Evolutionary conservation across 1,139 yeast species (phyloP), one percentile per base, ranked within the genome.

Genomic region (Lodderomyces margitis): DNA sequence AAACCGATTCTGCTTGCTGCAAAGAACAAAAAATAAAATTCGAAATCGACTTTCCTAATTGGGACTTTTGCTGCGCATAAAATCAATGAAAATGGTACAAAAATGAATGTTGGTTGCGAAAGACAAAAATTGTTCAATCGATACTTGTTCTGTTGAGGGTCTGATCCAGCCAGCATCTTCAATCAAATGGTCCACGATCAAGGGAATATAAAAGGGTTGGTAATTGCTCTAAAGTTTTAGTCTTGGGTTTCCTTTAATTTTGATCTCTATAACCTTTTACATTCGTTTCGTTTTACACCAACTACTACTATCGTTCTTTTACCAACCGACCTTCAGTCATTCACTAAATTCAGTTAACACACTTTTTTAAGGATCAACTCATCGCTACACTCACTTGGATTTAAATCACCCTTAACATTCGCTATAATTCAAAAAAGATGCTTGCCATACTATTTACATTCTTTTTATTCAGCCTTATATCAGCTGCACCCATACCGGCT

Each of bases 401-500:
- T 30, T 4, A 21, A 24, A n/a, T 23, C 37, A 19, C 33, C 31
- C 8, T 20, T 5, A 25, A 43, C 36, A 23, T n/a, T 43, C 40
- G 37, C 34, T 40, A 34, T 24, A 16, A 27, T 12, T 11, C n/a
- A 16, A 17, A 10, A 35, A 24, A 38, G 10, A 44, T 44, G 45
- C 21, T 42, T 30, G 37, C 38, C 17, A 41, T 41, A 36, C 33
- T 47, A 41, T 30, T 58, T 42, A 51, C 56, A 43, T 52, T 59
- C 36, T 46, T 56, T 44, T 48, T 55, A 5, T 21, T 58, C 4
- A 59, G 59, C 33, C 40, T 58, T 21, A 57, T 57, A 8, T 17
- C 48, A 7, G 68, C 74, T 9, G 60, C 64, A 17, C 75, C 77
- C 4, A 49, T 60, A 27, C 73, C 64, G 25, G 64, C 58, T 34